A percentile compares a stretch with the other conserved stretches of the same genome.
These are phyloP conservation scores for Colletotrichum sojae DNA, from an alignment of 2,329 filamentous ascomycete species.

Conservation along the genomic window DNA sequence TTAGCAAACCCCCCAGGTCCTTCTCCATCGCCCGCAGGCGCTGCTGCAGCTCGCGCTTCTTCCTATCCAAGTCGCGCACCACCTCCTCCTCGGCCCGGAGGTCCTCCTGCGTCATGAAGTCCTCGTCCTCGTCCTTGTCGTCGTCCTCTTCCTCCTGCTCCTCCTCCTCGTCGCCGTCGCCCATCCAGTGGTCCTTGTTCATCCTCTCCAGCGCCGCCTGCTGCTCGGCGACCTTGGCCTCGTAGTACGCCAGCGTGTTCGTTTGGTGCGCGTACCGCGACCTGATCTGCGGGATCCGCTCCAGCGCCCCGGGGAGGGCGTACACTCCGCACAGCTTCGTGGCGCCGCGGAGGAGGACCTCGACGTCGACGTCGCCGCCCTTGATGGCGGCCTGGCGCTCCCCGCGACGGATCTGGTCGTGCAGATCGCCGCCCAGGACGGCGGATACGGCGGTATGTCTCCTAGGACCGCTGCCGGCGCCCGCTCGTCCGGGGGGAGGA, in stretches of 20 bases:
- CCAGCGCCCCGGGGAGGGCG: slow-evolving; percentile 82
- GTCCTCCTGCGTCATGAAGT: slow-evolving; percentile 76
- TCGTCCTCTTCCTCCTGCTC: slow-evolving; percentile 64
- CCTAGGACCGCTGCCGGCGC: slow-evolving; percentile 63
- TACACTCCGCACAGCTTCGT: slow-evolving; percentile 94
- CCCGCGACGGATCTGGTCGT: slow-evolving; percentile 79
- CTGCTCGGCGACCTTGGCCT: slow-evolving; percentile 84
- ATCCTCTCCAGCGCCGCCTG: slow-evolving; percentile 79
- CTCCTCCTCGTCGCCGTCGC: slow-evolving; percentile 69
- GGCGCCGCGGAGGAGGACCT: slow-evolving; percentile 85
- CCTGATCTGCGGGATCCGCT: slow-evolving; percentile 81
- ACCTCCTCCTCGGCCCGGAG: slow-evolving; percentile 78
- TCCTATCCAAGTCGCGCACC: slow-evolving; percentile 68
- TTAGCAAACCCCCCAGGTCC: slow-evolving; percentile 67
- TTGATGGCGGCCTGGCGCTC: slow-evolving; percentile 61
- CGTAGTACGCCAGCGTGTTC: slow-evolving; percentile 84
- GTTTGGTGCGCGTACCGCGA: slow-evolving; percentile 79
- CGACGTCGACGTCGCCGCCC: slow-evolving; percentile 85
- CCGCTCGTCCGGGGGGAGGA: slow-evolving; percentile 47
- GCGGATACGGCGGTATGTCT: slow-evolving; percentile 89
- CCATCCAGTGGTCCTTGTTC: slow-evolving; percentile 74
- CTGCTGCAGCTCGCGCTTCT: slow-evolving; percentile 69
- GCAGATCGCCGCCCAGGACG: slow-evolving; percentile 88
- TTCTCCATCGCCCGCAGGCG: slow-evolving; percentile 68
- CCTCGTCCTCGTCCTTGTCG: slow-evolving; percentile 51